phyloP scores from a whole-genome alignment of 306 rosid species.

The Vigna hirtella region DNA sequence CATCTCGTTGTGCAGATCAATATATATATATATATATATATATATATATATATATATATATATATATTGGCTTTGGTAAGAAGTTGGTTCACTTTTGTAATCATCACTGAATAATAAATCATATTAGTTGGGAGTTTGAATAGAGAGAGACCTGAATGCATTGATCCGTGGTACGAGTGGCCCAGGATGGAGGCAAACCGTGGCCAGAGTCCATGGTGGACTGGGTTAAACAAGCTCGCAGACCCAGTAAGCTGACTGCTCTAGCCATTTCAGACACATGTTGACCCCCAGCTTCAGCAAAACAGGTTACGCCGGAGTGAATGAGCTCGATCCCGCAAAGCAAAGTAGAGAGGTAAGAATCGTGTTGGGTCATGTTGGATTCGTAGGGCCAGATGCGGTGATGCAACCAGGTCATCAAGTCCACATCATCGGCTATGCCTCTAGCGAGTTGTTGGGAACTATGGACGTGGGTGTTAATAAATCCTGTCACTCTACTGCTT shows the following conservation, averaged over 20 bases:
- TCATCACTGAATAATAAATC: no score
- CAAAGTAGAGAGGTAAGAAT: conserved; percentile 78
- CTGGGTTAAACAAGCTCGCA: conserved; percentile 84
- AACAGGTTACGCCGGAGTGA: conserved; percentile 89
- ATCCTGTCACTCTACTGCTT: conserved; percentile 46
- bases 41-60: no score
- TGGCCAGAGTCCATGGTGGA: conserved; percentile 85
- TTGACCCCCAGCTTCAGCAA: conserved; percentile 97
- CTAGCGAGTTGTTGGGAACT: conserved; percentile 83
- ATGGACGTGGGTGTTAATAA: conserved; percentile 87
- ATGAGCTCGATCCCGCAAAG: conserved; percentile 87
- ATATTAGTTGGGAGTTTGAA: no score
- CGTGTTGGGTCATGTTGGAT: conserved; percentile 77
- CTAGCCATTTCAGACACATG: conserved; percentile 80
- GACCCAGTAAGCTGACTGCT: conserved; percentile 70
- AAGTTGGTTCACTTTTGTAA: no score
- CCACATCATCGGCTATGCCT: conserved; percentile 95
- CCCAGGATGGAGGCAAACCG: conserved; percentile 77
- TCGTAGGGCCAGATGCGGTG: conserved; percentile 93
- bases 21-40: no score
- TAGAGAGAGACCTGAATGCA: conserved; percentile 64
- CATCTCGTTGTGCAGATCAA: no score
- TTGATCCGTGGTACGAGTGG: conserved; percentile 60
- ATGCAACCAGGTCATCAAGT: conserved; percentile 87
- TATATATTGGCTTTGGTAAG: no score